phyloP scores from a whole-genome alignment of 2,329 filamentous ascomycete species.

The Fusarium pseudograminearum region DNA sequence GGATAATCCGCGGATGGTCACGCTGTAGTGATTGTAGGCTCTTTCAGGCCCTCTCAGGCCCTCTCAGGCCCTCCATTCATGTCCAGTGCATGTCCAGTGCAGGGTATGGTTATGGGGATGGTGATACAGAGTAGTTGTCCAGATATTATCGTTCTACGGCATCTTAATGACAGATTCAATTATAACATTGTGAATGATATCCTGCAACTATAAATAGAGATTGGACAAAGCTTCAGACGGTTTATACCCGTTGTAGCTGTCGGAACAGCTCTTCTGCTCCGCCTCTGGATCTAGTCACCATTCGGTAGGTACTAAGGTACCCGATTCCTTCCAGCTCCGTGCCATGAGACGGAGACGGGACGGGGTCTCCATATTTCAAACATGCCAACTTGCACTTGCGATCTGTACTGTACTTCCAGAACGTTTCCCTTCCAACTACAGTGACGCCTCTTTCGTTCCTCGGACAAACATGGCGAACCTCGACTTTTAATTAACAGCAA shows the following conservation, averaged over 20 bases:
- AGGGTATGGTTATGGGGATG: conserved; percentile 1
- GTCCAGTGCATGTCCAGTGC: background rate
- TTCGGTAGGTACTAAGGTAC: conserved; percentile 12
- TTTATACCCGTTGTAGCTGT: background rate
- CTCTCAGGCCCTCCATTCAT: background rate
- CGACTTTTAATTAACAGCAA: conserved; percentile 31
- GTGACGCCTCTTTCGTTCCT: conserved; percentile 29
- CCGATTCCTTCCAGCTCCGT: conserved; percentile 12
- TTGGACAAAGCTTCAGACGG: background rate
- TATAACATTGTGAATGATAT: background rate
- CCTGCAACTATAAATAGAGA: background rate
- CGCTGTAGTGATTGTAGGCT: background rate
- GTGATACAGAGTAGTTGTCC: conserved; percentile 7
- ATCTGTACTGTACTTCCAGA: conserved; percentile 47
- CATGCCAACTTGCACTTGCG: conserved; percentile 49
- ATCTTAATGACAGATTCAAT: too few relatives aligned
- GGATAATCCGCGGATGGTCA: conserved; percentile 35
- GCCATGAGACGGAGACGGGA: background rate
- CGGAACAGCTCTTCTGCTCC: background rate
- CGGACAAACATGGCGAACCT: conserved; percentile 41
- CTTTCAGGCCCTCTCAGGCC: background rate
- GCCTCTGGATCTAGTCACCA: background rate
- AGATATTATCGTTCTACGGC: background rate
- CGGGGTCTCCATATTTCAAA: conserved; percentile 36
- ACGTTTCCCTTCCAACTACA: conserved; percentile 42